phyloP scores from a whole-genome alignment of 306 rosid species.

The Mucuna pruriens region DNA sequence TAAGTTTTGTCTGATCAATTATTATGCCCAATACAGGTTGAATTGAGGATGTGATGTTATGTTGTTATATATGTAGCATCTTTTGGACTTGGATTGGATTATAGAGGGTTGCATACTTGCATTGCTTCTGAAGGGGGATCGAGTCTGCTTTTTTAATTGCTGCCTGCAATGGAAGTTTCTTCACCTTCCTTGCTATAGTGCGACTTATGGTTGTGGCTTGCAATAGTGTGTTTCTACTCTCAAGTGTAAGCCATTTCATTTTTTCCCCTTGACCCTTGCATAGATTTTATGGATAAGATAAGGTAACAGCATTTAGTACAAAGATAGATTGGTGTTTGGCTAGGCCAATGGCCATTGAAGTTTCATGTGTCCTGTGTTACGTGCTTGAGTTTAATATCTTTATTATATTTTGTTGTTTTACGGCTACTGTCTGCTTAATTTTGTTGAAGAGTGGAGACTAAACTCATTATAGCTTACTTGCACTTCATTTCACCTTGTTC shows the following conservation, averaged over 20 bases:
- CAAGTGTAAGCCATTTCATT: not conserved
- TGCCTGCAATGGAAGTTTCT: slow-evolving; percentile 25
- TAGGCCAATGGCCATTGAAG: not conserved
- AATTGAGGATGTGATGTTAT: not conserved
- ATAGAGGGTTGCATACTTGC: not conserved
- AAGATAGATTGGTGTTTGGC: slow-evolving; percentile 16
- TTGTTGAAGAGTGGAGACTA: not conserved
- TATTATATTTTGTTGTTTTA: not conserved
- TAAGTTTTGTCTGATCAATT: not conserved
- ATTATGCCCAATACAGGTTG: not conserved
- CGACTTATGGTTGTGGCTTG: not conserved
- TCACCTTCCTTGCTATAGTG: slow-evolving; percentile 2
- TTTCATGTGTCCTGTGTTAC: not conserved
- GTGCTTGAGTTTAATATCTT: slow-evolving; percentile 1
- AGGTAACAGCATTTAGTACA: not conserved
- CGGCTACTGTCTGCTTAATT: not conserved
- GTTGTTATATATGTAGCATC: slow-evolving; percentile 2
- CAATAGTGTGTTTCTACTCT: not conserved
- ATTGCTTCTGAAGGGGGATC: not conserved
- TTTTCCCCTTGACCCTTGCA: not conserved
- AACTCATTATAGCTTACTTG: not conserved
- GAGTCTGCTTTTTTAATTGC: not conserved
- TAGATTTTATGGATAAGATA: not conserved
- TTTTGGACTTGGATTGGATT: not conserved
- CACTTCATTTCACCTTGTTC: not conserved